These are phyloP conservation scores for Puccinia horiana DNA, from an alignment of 1,284 basidiomycete species.

Conservation along the genomic window DNA sequence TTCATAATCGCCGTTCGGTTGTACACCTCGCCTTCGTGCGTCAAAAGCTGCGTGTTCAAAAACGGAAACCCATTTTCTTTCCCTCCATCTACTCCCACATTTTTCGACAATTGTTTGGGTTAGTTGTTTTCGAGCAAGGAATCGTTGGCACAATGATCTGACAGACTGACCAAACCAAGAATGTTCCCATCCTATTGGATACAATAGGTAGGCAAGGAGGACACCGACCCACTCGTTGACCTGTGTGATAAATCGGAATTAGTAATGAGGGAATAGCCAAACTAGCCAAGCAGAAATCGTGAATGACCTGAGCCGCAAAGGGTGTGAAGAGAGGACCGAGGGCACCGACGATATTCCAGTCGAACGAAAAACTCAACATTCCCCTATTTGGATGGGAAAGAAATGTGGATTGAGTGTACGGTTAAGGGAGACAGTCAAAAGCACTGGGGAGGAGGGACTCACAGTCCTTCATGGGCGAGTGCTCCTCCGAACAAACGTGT, in stretches of 20 bases:
- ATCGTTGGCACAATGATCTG: background rate
- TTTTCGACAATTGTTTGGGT: background rate
- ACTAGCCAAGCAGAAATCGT: background rate
- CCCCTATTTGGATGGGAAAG: constrained; percentile 9
- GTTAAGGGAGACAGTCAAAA: background rate
- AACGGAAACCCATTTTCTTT: constrained; percentile 42
- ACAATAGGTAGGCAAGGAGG: constrained; percentile 38
- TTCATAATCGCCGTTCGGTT: constrained; percentile 38
- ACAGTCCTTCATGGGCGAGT: constrained; percentile 47
- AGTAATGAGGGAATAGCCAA: background rate
- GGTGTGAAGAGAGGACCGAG: constrained; percentile 45
- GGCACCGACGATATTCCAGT: constrained; percentile 42
- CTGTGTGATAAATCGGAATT: background rate
- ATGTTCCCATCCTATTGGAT: constrained; percentile 27
- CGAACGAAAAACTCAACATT: constrained; percentile 43
- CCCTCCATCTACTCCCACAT: constrained; percentile 24
- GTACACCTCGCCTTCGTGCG: constrained; percentile 30
- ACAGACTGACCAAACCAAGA: constrained; percentile 48
- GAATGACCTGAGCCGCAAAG: constrained; percentile 34
- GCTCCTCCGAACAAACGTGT: constrained; percentile 40
- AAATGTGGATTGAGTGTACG: background rate
- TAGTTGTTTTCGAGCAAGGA: background rate
- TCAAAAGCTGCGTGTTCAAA: constrained; percentile 29
- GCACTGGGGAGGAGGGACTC: background rate
- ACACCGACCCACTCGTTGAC: constrained; percentile 49